Evolutionary conservation across 2,329 filamentous ascomycete genomes (phyloP), one percentile per base, ranked within the genome.

Genomic region (Phyllosticta ampelicida): DNA sequence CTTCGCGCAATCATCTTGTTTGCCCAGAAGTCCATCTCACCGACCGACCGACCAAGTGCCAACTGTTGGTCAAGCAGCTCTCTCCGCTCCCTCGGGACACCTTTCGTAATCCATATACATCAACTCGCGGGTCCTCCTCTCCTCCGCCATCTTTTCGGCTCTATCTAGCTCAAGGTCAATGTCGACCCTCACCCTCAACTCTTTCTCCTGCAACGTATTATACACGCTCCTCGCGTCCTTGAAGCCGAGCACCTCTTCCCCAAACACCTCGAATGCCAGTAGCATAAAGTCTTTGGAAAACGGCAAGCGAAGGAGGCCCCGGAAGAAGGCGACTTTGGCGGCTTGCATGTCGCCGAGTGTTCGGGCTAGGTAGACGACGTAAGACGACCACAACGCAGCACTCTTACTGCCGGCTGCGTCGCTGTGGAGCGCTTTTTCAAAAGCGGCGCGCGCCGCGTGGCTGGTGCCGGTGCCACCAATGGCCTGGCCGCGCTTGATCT

Each of bases 251-350:
- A 44, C 36, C 55, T 59, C 67, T 63, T 9, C 61, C 44, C 61
- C 63, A 48, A 74, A 64, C 48, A 75, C 69, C 51, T 53, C 73
- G 59, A 86, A 83, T 0, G 80, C 84, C 23, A 80, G 60, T 70
- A 86, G 75, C 50, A 82, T 71, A 53, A 83, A 76, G 44, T 78
- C 75, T 67, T 87, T 86, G 1, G 76, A 78, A 83, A 84, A 87
- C 0, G 85, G 85, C 64, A 84, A 76, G 16, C 75, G 71, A 50
- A 77, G 73, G 61, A 87, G 64, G 0, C 80, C 82, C 30, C 79
- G 72, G 60, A 81, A 79, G 63, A 82, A 82, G 0, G 82, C 74
- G 1, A 77, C 72, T 61, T 77, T 82, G 2, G 78, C 76, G 4
- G 21, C 48, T 1, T 19, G 36, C 19, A 8, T 20, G 21, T 54